Evolutionary conservation across 768 basidiomycete species (phyloP).

Genomic region (Gelatoporia subvermispora): DNA sequence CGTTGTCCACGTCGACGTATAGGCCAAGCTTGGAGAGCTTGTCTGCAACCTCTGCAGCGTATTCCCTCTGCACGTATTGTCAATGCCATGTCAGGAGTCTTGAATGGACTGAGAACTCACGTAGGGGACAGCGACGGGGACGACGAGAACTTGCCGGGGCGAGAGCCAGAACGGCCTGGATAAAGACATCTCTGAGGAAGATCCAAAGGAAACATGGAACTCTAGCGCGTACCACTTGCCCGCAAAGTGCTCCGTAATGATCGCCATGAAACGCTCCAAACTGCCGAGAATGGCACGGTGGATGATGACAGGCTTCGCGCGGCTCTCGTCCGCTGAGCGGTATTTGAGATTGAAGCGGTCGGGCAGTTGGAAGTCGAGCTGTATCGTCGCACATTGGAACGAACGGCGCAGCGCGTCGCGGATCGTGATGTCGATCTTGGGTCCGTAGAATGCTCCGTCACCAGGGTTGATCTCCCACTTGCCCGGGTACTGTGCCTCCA

Average conservation of each 20-base stretch:
- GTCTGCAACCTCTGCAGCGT: constrained; percentile 77
- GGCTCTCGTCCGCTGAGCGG: constrained; percentile 60
- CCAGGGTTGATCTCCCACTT: constrained; percentile 93
- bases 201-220: neutral
- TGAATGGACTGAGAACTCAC: constrained; percentile 42
- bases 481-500: constrained; percentile 83
- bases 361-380: constrained; percentile 98
- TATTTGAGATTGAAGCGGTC: constrained; percentile 95
- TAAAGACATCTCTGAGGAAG: neutral
- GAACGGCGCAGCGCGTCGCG: constrained; percentile 87
- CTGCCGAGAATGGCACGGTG: constrained; percentile 95
- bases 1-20: constrained; percentile 89
- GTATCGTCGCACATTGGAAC: constrained; percentile 98
- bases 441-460: constrained; percentile 99
- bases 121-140: constrained; percentile 87
- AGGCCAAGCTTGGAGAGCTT: constrained; percentile 66
- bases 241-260: constrained; percentile 94
- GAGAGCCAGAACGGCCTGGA: constrained; percentile 96
- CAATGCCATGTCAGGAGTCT: neutral
- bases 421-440: constrained; percentile 98
- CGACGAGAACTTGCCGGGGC: constrained; percentile 91
- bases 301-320: constrained; percentile 90
- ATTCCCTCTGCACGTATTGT: constrained; percentile 69
- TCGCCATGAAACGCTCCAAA: constrained; percentile 93
- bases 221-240: constrained; percentile 82